Evolutionary conservation across 164 flowering plant genomes (phyloP).

Genomic region (Tetrastigma voinierianum): DNA sequence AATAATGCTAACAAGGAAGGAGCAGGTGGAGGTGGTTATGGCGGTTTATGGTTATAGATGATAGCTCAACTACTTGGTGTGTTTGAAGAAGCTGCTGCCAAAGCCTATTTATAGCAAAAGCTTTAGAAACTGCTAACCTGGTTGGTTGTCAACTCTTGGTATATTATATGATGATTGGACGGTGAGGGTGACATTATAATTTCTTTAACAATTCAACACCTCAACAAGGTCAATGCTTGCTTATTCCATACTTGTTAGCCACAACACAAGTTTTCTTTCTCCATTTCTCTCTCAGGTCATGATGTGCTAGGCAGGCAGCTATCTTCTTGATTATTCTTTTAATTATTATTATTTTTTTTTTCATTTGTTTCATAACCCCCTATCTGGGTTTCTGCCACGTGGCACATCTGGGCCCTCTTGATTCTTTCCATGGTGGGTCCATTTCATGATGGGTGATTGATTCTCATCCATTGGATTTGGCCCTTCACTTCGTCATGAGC

Average conservation of each 20-base stretch:
- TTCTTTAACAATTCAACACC: neutral
- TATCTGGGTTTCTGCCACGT: too few relatives aligned
- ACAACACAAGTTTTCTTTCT: conserved; percentile 17
- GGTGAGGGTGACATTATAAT: conserved; percentile 30
- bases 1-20: neutral
- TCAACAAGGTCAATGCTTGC: conserved; percentile 23
- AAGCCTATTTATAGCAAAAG: conserved; percentile 29
- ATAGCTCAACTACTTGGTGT: neutral
- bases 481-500: too few relatives aligned
- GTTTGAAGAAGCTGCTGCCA: neutral
- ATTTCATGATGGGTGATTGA: too few relatives aligned
- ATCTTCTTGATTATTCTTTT: neutral
- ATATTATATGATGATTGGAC: conserved; percentile 4
- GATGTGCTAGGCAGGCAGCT: neutral
- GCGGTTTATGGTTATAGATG: neutral
- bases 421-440: too few relatives aligned
- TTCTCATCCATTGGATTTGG: too few relatives aligned
- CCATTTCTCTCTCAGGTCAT: neutral
- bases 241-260: conserved; percentile 5
- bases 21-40: neutral
- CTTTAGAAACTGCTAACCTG: conserved; percentile 12
- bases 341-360: too few relatives aligned
- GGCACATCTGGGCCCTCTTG: too few relatives aligned
- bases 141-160: conserved; percentile 25
- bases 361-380: too few relatives aligned